Evolutionary conservation across 192 early-diverging fungal species (phyloP).

Genomic region (Backusella australiensis): DNA sequence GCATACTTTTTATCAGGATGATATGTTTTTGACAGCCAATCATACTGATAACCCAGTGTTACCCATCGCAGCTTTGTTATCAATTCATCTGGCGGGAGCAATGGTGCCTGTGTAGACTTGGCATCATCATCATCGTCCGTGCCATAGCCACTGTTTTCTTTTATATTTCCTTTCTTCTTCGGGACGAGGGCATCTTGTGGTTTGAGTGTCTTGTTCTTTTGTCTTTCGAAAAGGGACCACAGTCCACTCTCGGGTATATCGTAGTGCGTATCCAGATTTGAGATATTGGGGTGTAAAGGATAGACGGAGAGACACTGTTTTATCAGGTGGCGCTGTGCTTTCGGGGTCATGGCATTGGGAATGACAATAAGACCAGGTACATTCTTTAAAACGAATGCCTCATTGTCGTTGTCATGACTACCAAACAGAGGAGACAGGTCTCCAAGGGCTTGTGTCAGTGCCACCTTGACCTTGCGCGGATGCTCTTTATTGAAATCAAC

Average conservation of each 20-base stretch:
- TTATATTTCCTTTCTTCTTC: constrained; percentile 7
- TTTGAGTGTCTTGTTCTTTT: constrained; percentile 17
- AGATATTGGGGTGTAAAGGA: constrained; percentile 73
- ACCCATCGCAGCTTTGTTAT: constrained; percentile 65
- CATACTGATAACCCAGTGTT: constrained; percentile 76
- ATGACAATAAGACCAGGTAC: constrained; percentile 70
- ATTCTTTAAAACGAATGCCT: background rate
- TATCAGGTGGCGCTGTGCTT: constrained; percentile 68
- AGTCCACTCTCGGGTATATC: constrained; percentile 56
- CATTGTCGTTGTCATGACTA: background rate
- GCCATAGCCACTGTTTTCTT: constrained; percentile 14
- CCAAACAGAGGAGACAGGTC: constrained; percentile 15
- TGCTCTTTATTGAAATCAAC: constrained; percentile 50
- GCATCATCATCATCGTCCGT: constrained; percentile 17
- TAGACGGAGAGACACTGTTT: constrained; percentile 73
- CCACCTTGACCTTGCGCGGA: background rate
- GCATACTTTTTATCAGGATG: constrained; percentile 61
- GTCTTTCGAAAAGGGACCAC: constrained; percentile 53
- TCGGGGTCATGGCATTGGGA: constrained; percentile 66
- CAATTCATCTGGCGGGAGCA: constrained; percentile 42
- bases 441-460: constrained; percentile 4
- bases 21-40: constrained; percentile 83
- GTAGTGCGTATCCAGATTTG: constrained; percentile 90
- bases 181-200: constrained; percentile 30
- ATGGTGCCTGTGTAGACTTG: constrained; percentile 31